phyloP scores from a whole-genome alignment of 345 rosid species.

The Moricandia moricandioides region DNA sequence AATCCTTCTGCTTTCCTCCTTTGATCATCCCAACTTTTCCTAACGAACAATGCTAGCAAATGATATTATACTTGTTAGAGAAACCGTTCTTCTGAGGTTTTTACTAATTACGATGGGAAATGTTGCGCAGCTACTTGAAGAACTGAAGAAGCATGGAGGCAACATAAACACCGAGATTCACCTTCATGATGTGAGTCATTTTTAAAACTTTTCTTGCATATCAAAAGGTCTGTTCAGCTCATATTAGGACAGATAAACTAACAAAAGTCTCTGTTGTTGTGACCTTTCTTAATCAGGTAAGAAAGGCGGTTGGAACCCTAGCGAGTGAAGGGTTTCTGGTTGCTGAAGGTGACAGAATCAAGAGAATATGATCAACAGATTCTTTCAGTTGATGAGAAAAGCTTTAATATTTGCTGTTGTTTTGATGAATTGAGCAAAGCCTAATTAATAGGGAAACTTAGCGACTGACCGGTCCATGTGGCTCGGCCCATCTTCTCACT shows the following conservation, averaged over 20 bases:
- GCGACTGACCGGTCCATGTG: neutral
- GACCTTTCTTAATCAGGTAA: slow-evolving; percentile 47
- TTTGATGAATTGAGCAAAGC: neutral
- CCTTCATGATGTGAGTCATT: slow-evolving; percentile 66
- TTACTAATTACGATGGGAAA: slow-evolving; percentile 6
- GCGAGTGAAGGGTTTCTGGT: slow-evolving; percentile 73
- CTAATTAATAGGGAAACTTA: neutral
- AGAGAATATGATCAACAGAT: slow-evolving; percentile 35
- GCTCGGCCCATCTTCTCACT: neutral
- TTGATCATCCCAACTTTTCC: neutral
- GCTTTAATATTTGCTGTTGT: neutral
- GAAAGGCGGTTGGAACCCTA: slow-evolving; percentile 62
- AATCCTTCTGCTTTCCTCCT: neutral
- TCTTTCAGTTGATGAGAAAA: neutral
- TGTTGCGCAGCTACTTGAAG: slow-evolving; percentile 66
- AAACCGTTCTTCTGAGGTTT: neutral
- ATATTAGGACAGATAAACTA: slow-evolving; percentile 17
- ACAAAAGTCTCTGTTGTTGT: slow-evolving; percentile 8
- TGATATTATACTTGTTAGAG: neutral
- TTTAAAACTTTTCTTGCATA: neutral
- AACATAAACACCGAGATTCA: slow-evolving; percentile 55
- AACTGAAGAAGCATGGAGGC: slow-evolving; percentile 77
- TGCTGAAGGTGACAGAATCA: slow-evolving; percentile 68
- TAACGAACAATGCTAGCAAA: neutral
- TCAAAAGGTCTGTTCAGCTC: neutral